Evolutionary conservation across 225 moss, liverwort and hornwort species (phyloP), one percentile per base, ranked within the genome.

Genomic region (Physcomitrellopsis africana): DNA sequence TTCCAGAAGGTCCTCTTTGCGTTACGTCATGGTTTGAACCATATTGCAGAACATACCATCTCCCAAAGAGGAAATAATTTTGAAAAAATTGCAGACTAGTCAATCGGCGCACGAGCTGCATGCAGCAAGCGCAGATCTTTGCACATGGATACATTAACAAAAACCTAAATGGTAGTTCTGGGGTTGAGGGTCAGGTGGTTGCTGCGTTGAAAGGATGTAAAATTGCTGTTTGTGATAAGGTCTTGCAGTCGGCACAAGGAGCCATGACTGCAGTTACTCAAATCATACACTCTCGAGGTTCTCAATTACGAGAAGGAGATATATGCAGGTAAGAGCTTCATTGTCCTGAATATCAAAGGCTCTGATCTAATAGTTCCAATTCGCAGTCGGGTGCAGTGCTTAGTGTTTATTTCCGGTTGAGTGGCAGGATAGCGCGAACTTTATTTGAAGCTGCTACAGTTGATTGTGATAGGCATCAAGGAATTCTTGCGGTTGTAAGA

Each of bases 401-500:
- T 78, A 63, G 23, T 71, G 41, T 78, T 19, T 43, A 60, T 42
- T 54, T 54, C 12, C 51, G 66, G 56, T 67, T 70, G 67, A 42
- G 56, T 72, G 51, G 19, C 64, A 96, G 96, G 80, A 86, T 94
- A 54, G 89, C 89, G 23, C 87, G 92, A 68, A 83, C 85, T 64
- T 81, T 94, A n/a, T 76, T 94, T 72, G 89, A 90, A 83, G 90
- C 96, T 76, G 89, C 93, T 74, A 84, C 83, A 77, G 76, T 82
- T 78, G 83, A 85, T 48, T 77, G 72, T 72, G 92, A 94, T 65
- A 83, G 77, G 63, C 65, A 58, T 78, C 79, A 82, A 56, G 65
- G 89, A 76, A 92, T 96, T 67, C 76, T 96, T 54, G 85, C 73
- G 69, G 83, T 90, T 70, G 96, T 96, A 85, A 53, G 92, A 23